Base-by-base conservation (phyloP, 2,329 filamentous ascomycete genomes). In the Aureobasidium mangrovei region DNA sequence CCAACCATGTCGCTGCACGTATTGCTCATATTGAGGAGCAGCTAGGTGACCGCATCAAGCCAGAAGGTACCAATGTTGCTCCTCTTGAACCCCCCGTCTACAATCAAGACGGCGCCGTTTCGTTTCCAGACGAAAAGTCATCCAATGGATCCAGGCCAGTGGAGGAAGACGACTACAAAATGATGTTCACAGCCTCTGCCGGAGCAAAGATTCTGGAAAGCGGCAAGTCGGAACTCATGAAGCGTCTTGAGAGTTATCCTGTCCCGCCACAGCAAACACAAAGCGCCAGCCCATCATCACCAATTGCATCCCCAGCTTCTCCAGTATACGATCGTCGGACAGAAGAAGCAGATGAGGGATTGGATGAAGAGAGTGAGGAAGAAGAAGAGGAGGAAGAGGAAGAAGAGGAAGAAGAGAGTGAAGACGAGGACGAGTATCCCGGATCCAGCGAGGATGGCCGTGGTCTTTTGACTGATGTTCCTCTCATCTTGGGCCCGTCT, bases 401-500 rank as follows among this genome's bases (percentile, higher is more conserved):
- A 59, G 87, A 86, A 18, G 82, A 85, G 39, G 82, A 85, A 36
- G 83, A 86, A 49, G 82, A 85, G 44, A 78, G 78, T 10, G 81
- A 84, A 53, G 86, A 90, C 57, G 85, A 90, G 63, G 85, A 89
- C 60, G 87, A 86, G n/a, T 83, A 90, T 60, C 72, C 73, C 10
- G 75, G 74, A 12, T 68, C 66, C 3, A 69, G 64, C 27, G 87
- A 88, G 3, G 85, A 88, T 26, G 78, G 88, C 65, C 86, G 88
- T 18, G 91, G 91, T 9, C 74, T 97, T 10, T 74, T 97, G 54
- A 96, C 91, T 0, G 91, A 97, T 67, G 89, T 97, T 9, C 91
- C 91, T 31, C 86, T 97, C 60, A 95, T 96, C 36, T 77, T 97
- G 31, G 91, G 94, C 41, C 91, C 91, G 0, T 91, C 90, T 54